Base-by-base conservation (phyloP, 805 yeast genomes). In the Saccharomycopsis vini region DNA sequence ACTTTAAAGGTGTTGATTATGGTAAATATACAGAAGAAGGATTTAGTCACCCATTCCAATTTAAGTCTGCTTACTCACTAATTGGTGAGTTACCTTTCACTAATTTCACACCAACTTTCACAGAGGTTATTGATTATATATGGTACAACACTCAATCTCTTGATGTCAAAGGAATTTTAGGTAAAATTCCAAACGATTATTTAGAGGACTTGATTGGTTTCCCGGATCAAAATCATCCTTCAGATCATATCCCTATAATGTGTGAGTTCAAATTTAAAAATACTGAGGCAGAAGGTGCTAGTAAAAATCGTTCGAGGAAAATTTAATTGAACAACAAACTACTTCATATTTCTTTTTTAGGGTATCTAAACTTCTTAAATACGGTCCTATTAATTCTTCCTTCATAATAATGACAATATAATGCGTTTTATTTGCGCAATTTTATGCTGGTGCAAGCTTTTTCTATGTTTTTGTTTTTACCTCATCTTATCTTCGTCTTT, bases 11-110 rank as follows among this genome's bases (percentile, higher is more conserved):
- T 12, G 75, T 92, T 57, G 90, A 84, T 56, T 92, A 90, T 58
- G 99, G 98, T 47, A 75, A 75, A 55, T 87, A 81, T 63, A 89
- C 97, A 3, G 85, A 81, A 36, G 88, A 81, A 50, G 96, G 96
- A 9, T 86, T 88, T 66, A 67, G 73, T 18, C 96, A 90, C 61
- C 74, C 75, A 37, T 78, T 92, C 64, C 74, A 83, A 53, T 68
- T 92, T 62, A 85, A 79, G 60, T 84, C 95, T 6, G 84, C 95
- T 3, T 92, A 92, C 60, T 79, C 81, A 34, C 71, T 75, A 50
- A 75, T 89, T 56, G 89, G 89, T 21, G 97, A 92, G 62, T 71
- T 92, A 49, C 95, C 96, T 36, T 90, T 90, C 61, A 90, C 99
- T 5, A 92, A 92, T 62, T 81, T 80, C 62, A 81, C 97, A 0